phyloP scores from a whole-genome alignment of 148 eudicot genomes.

The Heliosperma pusillum region DNA sequence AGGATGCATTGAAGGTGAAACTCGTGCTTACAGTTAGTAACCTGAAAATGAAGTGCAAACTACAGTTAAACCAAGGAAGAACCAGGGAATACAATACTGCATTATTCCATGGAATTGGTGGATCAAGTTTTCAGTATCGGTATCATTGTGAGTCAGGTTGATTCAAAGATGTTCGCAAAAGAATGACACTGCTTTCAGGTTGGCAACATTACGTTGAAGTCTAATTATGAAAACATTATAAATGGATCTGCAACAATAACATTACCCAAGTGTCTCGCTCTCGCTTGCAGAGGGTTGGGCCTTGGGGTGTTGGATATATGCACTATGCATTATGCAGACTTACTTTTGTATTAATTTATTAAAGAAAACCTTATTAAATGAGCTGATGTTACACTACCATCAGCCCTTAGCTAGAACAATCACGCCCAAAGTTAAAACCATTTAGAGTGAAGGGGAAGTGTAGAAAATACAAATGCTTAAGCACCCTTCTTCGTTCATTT shows the following conservation, averaged over 20 bases:
- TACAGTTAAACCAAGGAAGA: not conserved
- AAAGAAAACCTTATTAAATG: too few relatives aligned
- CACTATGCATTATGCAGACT: too few relatives aligned
- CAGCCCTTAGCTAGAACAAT: not conserved
- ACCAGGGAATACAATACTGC: not conserved
- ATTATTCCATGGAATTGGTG: not conserved
- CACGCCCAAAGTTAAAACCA: not conserved
- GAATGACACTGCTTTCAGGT: not conserved
- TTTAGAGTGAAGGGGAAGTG: not conserved
- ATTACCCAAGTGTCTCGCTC: too few relatives aligned
- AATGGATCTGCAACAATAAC: too few relatives aligned
- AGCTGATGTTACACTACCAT: not conserved
- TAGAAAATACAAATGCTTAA: not conserved
- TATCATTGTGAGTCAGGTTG: not conserved
- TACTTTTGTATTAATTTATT: too few relatives aligned
- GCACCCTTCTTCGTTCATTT: too few relatives aligned
- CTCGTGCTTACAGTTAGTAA: slow-evolving; percentile 84
- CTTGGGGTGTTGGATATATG: too few relatives aligned
- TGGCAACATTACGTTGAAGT: not conserved
- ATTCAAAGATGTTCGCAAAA: not conserved
- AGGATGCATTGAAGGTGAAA: slow-evolving; percentile 97
- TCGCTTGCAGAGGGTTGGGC: too few relatives aligned
- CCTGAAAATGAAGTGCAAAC: slow-evolving; percentile 36
- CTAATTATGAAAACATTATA: too few relatives aligned
- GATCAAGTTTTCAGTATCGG: not conserved